Percentiles rank a stretch among this genome's conserved stretches.
These are phyloP conservation scores for Aspergillus flavus DNA, from an alignment of 2,329 filamentous ascomycete species.

Conservation along the genomic window DNA sequence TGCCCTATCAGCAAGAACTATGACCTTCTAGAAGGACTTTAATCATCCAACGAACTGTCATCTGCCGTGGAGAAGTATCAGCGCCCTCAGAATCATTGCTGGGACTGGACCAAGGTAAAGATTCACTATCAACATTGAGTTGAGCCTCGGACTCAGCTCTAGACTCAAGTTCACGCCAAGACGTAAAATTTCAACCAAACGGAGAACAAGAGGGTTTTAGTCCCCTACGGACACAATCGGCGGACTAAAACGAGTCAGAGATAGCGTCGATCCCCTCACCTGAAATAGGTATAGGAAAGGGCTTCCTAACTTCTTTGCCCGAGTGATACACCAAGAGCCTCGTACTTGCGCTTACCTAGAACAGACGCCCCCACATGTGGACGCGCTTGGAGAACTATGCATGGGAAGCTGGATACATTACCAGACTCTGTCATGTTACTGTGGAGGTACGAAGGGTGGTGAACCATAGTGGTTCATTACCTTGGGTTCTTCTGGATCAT, in stretches of 20 bases:
- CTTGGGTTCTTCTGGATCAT: not conserved
- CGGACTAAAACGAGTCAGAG: no score
- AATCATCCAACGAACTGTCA: not conserved
- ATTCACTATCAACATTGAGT: not conserved
- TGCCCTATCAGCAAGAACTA: not conserved
- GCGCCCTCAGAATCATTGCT: no score
- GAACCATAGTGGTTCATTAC: not conserved
- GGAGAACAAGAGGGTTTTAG: no score
- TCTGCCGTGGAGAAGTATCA: not conserved
- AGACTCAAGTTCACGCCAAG: not conserved
- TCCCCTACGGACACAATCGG: no score
- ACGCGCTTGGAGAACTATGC: no score
- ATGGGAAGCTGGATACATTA: not conserved
- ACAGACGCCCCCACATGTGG: no score
- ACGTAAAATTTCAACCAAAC: not conserved
- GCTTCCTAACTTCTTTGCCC: no score
- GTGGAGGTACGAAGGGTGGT: not conserved
- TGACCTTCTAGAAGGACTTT: not conserved
- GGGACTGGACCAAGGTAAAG: no score
- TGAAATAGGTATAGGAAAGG: no score
- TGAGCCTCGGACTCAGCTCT: not conserved
- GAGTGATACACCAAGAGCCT: no score
- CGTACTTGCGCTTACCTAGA: no score
- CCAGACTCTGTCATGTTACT: not conserved
- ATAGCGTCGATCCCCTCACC: no score